phyloP scores from a whole-genome alignment of 305 asterid genomes.

The Fraxinus nigra region DNA sequence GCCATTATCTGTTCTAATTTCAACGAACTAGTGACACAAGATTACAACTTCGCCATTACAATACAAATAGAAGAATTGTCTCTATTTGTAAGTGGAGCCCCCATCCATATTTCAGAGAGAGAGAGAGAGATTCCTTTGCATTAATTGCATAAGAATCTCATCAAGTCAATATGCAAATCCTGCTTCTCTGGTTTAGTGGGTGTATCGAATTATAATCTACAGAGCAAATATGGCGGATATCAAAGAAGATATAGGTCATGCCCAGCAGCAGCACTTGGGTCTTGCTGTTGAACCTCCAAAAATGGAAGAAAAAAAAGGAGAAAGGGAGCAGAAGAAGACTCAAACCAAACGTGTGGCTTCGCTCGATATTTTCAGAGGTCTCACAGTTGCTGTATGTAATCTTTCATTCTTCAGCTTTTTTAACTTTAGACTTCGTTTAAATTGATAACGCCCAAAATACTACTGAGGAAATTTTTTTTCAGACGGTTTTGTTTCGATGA shows the following conservation, averaged over 20 bases:
- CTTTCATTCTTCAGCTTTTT: not conserved
- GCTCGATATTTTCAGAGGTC: slow-evolving; percentile 75
- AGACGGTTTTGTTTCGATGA: not conserved
- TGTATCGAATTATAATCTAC: not conserved
- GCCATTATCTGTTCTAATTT: not conserved
- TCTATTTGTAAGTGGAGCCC: not conserved
- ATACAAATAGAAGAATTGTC: not conserved
- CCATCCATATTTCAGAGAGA: not conserved
- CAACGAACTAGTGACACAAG: not conserved
- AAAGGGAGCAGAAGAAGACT: slow-evolving; percentile 15
- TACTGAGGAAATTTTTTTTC: not conserved
- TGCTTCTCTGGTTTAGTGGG: not conserved
- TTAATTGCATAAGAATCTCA: not conserved
- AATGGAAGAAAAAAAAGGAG: slow-evolving; percentile 23
- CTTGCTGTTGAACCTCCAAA: slow-evolving; percentile 34
- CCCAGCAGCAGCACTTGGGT: slow-evolving; percentile 20
- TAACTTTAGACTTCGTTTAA: not conserved
- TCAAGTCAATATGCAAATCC: not conserved
- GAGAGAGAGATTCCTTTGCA: not conserved
- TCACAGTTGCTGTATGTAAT: slow-evolving; percentile 63
- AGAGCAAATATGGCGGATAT: slow-evolving; percentile 38
- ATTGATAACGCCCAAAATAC: not conserved
- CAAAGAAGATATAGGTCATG: slow-evolving; percentile 30
- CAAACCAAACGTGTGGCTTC: slow-evolving; percentile 57
- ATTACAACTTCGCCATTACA: not conserved